Percentiles rank a stretch among this genome's conserved stretches.
Evolutionary conservation across 163 green algal genomes (phyloP).

Genomic region (Chloroidium sp.): DNA sequence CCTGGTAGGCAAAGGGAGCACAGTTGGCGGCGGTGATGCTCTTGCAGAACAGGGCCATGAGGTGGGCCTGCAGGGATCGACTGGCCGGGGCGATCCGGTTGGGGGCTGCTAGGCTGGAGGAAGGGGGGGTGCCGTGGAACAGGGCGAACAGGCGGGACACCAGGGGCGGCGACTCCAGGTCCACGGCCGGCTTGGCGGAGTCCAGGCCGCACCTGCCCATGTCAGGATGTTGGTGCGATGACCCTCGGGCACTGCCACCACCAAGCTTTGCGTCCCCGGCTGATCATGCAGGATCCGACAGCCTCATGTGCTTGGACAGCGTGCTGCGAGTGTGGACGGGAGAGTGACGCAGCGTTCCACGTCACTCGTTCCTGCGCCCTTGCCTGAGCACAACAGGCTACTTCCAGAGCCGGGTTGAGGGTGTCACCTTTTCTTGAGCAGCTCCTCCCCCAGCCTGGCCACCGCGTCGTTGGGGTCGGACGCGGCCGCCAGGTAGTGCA

Average conservation of each 20-base stretch:
- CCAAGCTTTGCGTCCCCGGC: background rate
- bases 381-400: background rate
- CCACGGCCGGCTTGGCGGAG: slow-evolving; percentile 34
- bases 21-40: slow-evolving; percentile 62
- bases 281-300: background rate
- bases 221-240: too few species aligned
- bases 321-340: background rate
- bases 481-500: slow-evolving; percentile 49
- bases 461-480: slow-evolving; percentile 55
- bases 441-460: slow-evolving; percentile 53
- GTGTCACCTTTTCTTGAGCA: slow-evolving; percentile 47
- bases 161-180: slow-evolving; percentile 54
- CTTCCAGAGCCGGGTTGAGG: background rate
- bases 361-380: background rate
- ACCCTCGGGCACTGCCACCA: background rate
- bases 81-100: slow-evolving; percentile 26
- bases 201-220: slow-evolving; percentile 25
- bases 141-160: slow-evolving; percentile 40
- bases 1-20: slow-evolving; percentile 39
- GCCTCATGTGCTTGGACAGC: background rate
- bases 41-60: slow-evolving; percentile 54
- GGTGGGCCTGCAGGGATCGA: slow-evolving; percentile 34
- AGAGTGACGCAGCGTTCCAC: background rate
- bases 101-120: slow-evolving; percentile 8
- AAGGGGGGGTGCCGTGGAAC: slow-evolving; percentile 30